Percentiles rank a stretch among this genome's conserved stretches.
Evolutionary conservation across 2,329 filamentous ascomycete species (phyloP).

Genomic region (Scedosporium apiospermum): DNA sequence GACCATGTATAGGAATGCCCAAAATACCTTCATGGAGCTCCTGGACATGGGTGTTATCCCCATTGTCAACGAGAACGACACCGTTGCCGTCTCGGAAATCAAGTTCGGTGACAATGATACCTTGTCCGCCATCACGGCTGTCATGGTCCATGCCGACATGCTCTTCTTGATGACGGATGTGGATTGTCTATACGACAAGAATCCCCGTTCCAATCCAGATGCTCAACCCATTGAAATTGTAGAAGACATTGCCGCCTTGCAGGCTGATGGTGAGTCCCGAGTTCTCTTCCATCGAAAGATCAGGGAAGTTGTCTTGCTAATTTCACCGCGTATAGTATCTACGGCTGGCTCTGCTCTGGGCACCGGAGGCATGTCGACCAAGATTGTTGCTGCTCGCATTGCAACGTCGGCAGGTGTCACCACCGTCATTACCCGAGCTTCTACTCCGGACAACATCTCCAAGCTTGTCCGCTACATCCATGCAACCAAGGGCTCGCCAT

Average conservation of each 20-base stretch:
- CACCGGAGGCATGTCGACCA: slow-evolving; percentile 95
- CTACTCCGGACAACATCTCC: slow-evolving; percentile 84
- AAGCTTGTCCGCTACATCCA: slow-evolving; percentile 80
- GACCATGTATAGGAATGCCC: slow-evolving; percentile 90
- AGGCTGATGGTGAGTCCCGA: slow-evolving; percentile 58
- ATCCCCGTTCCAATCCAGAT: slow-evolving; percentile 75
- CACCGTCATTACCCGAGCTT: slow-evolving; percentile 88
- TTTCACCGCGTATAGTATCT: slow-evolving; percentile 48
- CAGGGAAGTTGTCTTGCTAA: slow-evolving; percentile 10
- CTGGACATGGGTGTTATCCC: slow-evolving; percentile 93
- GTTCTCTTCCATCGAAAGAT: neutral
- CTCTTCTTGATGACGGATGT: slow-evolving; percentile 99
- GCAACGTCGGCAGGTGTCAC: slow-evolving; percentile 93
- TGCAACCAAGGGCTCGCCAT: slow-evolving; percentile 26
- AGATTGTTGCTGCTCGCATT: slow-evolving; percentile 85
- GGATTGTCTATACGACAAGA: slow-evolving; percentile 94
- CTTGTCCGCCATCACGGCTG: slow-evolving; percentile 88
- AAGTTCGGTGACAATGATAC: slow-evolving; percentile 99
- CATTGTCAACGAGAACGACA: slow-evolving; percentile 99
- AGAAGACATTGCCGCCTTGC: slow-evolving; percentile 72
- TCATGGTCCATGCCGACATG: slow-evolving; percentile 94
- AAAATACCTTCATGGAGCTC: slow-evolving; percentile 86
- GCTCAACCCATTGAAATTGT: slow-evolving; percentile 88
- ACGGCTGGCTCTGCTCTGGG: slow-evolving; percentile 81
- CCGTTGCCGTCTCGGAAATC: slow-evolving; percentile 91